A percentile compares a stretch with the other conserved stretches of the same genome.
Conservation (phyloP, 1,139 yeast genomes). For the Yamadazyma friedrichii region DNA sequence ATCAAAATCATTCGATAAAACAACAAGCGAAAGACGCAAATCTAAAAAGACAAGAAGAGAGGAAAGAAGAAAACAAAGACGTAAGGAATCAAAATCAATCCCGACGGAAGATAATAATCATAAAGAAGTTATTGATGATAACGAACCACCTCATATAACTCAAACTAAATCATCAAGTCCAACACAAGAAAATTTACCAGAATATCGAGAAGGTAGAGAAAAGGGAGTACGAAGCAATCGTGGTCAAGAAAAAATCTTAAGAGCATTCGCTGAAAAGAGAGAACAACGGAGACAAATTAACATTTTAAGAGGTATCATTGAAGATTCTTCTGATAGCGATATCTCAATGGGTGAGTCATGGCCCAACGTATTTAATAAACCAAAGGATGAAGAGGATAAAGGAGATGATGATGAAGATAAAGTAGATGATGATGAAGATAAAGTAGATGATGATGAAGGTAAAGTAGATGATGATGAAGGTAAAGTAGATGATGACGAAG, state of each 20-base stretch:
- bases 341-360: not conserved
- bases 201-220: not conserved
- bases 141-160: not conserved
- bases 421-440: not conserved
- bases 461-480: not conserved
- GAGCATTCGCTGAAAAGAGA: not conserved
- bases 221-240: not conserved
- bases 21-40: conserved; percentile 1
- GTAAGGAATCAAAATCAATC: not conserved
- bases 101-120: not conserved
- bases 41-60: conserved; percentile 1
- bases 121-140: not conserved
- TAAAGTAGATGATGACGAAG: not conserved
- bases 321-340: not conserved
- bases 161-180: not conserved
- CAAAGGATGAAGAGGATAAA: not conserved
- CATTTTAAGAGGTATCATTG: not conserved
- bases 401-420: not conserved
- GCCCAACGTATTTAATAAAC: not conserved
- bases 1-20: not conserved
- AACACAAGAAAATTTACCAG: not conserved
- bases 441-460: not conserved
- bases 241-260: not conserved
- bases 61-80: not conserved
- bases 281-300: not conserved